These are phyloP conservation scores for Schoenoplectus triqueter DNA, from an alignment of 202 grass and related monocot genomes.

Conservation along the genomic window DNA sequence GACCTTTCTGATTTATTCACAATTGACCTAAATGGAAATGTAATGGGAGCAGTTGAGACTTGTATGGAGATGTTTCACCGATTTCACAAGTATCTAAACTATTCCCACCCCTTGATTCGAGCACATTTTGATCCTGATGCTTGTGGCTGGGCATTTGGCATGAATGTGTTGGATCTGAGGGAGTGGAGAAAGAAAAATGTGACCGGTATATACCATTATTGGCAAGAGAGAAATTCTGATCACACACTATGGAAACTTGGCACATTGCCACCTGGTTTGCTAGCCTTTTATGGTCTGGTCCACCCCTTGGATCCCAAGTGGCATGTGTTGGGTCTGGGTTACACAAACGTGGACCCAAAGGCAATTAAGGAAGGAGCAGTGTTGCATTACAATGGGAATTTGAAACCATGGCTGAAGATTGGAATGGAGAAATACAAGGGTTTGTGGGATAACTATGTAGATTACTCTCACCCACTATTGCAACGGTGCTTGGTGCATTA, in stretches of 20 bases:
- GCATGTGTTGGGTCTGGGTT: conserved; percentile 96
- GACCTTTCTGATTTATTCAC: conserved; percentile 78
- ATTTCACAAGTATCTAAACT: conserved; percentile 98
- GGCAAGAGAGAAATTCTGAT: conserved; percentile 94
- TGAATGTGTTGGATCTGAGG: conserved; percentile 95
- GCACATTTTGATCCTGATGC: conserved; percentile 99
- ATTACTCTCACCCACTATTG: conserved; percentile 91
- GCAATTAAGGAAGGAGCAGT: conserved; percentile 91
- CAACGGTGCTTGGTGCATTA: conserved; percentile 77
- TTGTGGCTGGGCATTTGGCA: conserved; percentile 98
- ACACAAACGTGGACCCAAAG: conserved; percentile 76
- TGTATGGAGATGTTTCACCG: conserved; percentile 99
- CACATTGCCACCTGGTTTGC: conserved; percentile 86
- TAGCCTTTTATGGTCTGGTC: conserved; percentile 94
- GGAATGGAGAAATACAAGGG: conserved; percentile 98
- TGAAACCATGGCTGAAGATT: conserved; percentile 99
- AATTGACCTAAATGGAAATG: conserved; percentile 87
- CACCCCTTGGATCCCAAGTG: conserved; percentile 86
- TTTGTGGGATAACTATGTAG: conserved; percentile 96
- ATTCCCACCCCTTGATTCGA: conserved; percentile 89
- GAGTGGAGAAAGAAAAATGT: conserved; percentile 97
- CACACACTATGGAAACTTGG: conserved; percentile 99
- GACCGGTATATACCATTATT: conserved; percentile 99
- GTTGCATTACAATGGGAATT: conserved; percentile 97
- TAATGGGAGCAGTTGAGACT: conserved; percentile 98